Conservation (phyloP, 2,329 filamentous ascomycete genomes). For the Neonectria coccinea region DNA sequence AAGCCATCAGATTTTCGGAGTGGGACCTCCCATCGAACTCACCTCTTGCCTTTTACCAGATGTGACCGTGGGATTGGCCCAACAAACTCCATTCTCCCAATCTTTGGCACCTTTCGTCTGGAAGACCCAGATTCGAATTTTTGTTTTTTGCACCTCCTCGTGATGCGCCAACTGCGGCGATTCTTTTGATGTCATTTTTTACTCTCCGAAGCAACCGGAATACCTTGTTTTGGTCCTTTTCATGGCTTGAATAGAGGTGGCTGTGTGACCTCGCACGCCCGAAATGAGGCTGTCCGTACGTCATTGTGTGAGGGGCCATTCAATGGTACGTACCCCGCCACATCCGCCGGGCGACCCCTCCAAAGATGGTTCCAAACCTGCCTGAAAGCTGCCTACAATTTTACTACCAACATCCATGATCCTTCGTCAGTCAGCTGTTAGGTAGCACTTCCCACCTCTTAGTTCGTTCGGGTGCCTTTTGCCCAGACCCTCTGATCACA, state of each 20-base stretch:
- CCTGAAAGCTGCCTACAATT: conserved; percentile 13
- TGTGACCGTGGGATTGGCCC: conserved; percentile 74
- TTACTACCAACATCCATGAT: conserved; percentile 29
- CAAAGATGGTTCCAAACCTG: conserved; percentile 16
- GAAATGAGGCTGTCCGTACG: conserved; percentile 16
- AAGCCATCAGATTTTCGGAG: conserved; percentile 56
- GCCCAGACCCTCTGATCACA: conserved; percentile 23
- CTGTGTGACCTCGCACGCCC: conserved; percentile 3
- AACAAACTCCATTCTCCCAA: conserved; percentile 63
- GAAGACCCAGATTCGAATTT: conserved; percentile 57
- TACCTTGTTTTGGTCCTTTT: not conserved
- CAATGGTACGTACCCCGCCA: conserved; percentile 12
- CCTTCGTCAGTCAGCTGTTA: conserved; percentile 17
- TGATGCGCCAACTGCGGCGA: conserved; percentile 5
- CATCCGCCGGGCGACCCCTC: conserved; percentile 11
- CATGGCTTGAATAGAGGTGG: not conserved
- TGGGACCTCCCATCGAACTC: conserved; percentile 79
- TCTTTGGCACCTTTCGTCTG: conserved; percentile 62
- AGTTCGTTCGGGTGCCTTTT: conserved; percentile 33
- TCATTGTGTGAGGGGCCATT: conserved; percentile 20
- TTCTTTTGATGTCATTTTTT: conserved; percentile 23
- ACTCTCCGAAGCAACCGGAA: not conserved
- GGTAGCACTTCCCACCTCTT: no score
- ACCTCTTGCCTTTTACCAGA: conserved; percentile 86
- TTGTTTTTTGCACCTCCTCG: conserved; percentile 44